Evolutionary conservation across 306 rosid genomes (phyloP), one percentile per base, ranked within the genome.

Genomic region (Vigna radiata): DNA sequence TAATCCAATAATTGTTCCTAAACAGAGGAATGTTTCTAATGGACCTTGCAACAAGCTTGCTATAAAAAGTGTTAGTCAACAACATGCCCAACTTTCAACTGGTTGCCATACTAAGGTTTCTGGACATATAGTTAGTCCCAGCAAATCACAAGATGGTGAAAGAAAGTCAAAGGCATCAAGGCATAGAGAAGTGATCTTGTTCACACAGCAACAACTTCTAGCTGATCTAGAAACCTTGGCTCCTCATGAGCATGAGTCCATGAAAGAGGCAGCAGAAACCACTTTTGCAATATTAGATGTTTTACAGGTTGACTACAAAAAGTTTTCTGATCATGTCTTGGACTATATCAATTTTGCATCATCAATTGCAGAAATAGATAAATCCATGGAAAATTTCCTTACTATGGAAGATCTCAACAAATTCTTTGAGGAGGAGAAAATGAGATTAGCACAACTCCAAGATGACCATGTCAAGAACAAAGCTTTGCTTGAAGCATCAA

Each of bases 261-360:
- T 82, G 82, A 65, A 69, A 75, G 72, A 55, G 41, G 76, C 77
- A 14, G 86, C 82, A n/a, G 77, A 85, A 31, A 41, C 6, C 41
- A 64, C 79, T 56, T 78, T 85, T 66, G 23, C 0, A 0, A 0
- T 70, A 4, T 31, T 85, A 50, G n/a, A n/a, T 25, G 4, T 0
- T 64, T 50, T 75, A n/a, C 55, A 66, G 14, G 33, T 79, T 75
- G 77, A 75, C n/a, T 71, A 44, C 25, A 44, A 70, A 31, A 65
- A 49, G 23, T 82, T 82, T 59, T 75, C 79, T 50, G 80, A 65
- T 17, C 58, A 71, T 71, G 79, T 85, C 17, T 65, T 75, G 80
- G 61, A 79, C 44, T 85, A 64, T 54, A 79, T 82, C 69, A 53
- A 60, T 46, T 54, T 49, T 17, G 47, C 18, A 21, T n/a, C 75